Percentiles rank a stretch among this genome's conserved stretches.
phyloP scores from a whole-genome alignment of 768 basidiomycete species.

The Agaricus subrufescens region DNA sequence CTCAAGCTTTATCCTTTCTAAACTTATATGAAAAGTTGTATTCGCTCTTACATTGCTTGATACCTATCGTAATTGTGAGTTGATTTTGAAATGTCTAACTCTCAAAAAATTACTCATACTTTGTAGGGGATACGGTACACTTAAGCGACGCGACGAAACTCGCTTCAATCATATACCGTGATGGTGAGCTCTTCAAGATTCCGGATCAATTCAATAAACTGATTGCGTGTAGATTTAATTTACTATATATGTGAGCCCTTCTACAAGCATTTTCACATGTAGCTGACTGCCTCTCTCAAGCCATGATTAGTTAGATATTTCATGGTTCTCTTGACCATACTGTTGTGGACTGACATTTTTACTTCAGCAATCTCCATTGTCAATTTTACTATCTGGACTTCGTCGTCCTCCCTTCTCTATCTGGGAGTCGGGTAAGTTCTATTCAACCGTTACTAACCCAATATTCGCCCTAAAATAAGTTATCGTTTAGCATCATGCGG shows the following conservation, averaged over 20 bases:
- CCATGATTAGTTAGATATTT: background rate
- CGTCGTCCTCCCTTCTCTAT: background rate
- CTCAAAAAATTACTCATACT: background rate
- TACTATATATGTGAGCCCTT: slow-evolving; percentile 3
- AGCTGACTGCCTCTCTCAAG: background rate
- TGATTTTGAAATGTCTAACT: background rate
- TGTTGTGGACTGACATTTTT: background rate
- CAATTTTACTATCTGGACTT: background rate
- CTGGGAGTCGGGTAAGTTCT: slow-evolving; percentile 1
- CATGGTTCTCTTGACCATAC: background rate
- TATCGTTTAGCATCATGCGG: background rate
- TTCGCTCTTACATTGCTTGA: background rate
- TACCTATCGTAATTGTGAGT: background rate
- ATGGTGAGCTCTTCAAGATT: background rate
- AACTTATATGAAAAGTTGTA: background rate
- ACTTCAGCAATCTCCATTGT: background rate
- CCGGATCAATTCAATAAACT: background rate
- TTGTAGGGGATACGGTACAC: background rate
- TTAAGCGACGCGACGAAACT: background rate
- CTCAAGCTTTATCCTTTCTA: background rate
- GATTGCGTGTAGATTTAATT: background rate
- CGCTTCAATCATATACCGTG: background rate
- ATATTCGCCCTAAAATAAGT: too few relatives aligned
- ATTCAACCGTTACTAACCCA: too few relatives aligned
- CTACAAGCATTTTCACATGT: too few relatives aligned